These are phyloP conservation scores for Xylariaceae sp. DNA, from an alignment of 2,329 filamentous ascomycete genomes.

Conservation along the genomic window DNA sequence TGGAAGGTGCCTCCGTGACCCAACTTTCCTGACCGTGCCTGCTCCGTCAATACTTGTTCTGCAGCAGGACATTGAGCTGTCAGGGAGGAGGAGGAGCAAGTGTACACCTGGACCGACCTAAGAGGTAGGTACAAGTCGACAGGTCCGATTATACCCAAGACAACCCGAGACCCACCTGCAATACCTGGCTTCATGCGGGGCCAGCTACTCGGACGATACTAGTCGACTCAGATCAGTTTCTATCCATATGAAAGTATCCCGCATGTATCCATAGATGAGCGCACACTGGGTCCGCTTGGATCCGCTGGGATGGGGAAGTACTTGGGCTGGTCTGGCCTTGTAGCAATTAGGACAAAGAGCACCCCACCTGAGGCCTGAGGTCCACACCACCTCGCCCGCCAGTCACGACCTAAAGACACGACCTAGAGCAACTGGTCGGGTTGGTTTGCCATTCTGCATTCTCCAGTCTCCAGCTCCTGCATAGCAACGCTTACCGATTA, in stretches of 20 bases:
- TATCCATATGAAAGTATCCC: neutral
- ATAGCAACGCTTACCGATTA: conserved; percentile 13
- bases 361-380: conserved; percentile 1
- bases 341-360: neutral
- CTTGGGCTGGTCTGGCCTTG: neutral
- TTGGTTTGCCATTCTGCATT: conserved; percentile 13
- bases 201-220: neutral
- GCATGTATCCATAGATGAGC: neutral
- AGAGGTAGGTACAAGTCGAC: too few species aligned
- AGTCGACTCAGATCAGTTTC: too few species aligned
- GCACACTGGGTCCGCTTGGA: neutral
- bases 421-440: conserved; percentile 5
- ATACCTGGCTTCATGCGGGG: neutral
- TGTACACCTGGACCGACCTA: too few species aligned
- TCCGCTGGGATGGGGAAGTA: neutral
- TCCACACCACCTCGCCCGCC: conserved; percentile 18
- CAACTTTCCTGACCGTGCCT: too few species aligned
- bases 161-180: neutral
- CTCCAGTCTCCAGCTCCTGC: conserved; percentile 14
- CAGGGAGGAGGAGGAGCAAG: too few species aligned
- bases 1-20: neutral
- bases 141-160: neutral
- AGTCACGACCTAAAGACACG: neutral
- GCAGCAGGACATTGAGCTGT: neutral
- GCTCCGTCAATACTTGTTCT: neutral